A percentile compares a stretch with the other conserved stretches of the same genome.
Conservation (phyloP, 2,329 filamentous ascomycete genomes). For the Monosporascus sp. region DNA sequence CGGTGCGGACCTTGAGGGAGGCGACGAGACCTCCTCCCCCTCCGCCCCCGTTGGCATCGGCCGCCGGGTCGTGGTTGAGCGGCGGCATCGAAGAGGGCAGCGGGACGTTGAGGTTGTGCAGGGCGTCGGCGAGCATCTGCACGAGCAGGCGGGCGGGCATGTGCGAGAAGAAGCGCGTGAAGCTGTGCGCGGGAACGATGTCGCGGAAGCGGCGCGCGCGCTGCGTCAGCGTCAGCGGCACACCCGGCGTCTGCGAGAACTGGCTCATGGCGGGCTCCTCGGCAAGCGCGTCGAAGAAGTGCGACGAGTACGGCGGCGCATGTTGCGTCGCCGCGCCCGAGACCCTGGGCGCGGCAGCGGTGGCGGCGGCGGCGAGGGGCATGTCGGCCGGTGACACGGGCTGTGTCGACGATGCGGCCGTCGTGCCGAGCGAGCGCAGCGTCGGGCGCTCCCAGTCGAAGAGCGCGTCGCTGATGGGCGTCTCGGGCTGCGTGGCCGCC, state of each 20-base stretch:
- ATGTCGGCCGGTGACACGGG: conserved; percentile 34
- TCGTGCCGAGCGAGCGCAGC: conserved; percentile 45
- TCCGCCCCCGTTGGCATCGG: conserved; percentile 22
- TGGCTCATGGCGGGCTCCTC: conserved; percentile 85
- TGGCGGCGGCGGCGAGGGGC: conserved; percentile 30
- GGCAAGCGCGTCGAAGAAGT: conserved; percentile 58
- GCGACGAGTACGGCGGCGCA: conserved; percentile 20
- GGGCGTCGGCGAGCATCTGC: conserved; percentile 71
- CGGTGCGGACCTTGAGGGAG: conserved; percentile 66
- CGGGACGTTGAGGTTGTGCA: conserved; percentile 82
- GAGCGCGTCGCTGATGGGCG: conserved; percentile 64
- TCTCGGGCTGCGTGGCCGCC: conserved; percentile 82
- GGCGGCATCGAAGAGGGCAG: conserved; percentile 39
- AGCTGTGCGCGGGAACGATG: conserved; percentile 79
- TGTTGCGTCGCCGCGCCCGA: too few relatives aligned
- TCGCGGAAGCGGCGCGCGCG: conserved; percentile 83
- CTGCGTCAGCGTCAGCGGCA: conserved; percentile 83
- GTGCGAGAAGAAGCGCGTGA: conserved; percentile 89
- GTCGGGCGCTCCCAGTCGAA: conserved; percentile 85
- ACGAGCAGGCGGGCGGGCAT: conserved; percentile 71
- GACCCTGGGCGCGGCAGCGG: neutral
- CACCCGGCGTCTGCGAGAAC: conserved; percentile 72
- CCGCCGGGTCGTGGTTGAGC: conserved; percentile 33
- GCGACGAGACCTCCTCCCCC: neutral
- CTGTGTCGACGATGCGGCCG: conserved; percentile 44